Base-by-base conservation (phyloP, 2,329 filamentous ascomycete species). In the Clarireedia paspali region DNA sequence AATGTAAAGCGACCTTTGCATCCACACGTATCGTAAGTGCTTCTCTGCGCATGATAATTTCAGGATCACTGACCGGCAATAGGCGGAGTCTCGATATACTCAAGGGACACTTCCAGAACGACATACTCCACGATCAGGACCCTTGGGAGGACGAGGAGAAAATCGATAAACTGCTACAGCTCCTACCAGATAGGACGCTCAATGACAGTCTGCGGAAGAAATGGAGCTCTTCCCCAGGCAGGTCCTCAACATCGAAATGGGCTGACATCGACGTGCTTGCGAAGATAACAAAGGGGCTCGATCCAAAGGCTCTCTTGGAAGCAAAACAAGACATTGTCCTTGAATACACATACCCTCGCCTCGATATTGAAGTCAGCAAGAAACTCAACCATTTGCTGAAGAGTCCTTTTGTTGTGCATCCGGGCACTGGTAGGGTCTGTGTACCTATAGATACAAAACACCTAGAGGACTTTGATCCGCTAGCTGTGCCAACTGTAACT, bases 321-420 rank as follows among this genome's bases (percentile, higher is more conserved):
- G 90, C 91, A 23, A 97, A 96, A 73, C 91, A 96, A 70, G 94
- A 97, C 68, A 88, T 99, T 59, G 85, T 97, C 3, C 82, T 99
- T 30, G 94, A 99, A 73, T 97, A 99, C 74, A 96, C 94, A 6
- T 99, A 99, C 72, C 94, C 94, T 3, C 87, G 94, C 40, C 87
- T 99, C 54, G 94, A 99, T 77, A 91, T 94, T 59, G 91, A 96
- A 72, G 94, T 99, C 69, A 94, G 88, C 68, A 97, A 97, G 77
- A 96, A 96, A 70, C 83, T 95, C 56, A 97, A 96, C 75, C 94
- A 99, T 79, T 83, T 99, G 79, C 84, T 99, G 64, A 99, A 99
- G 71, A 91, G 87, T 60, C 94, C 94, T 0, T 99, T 99, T 68
- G 92, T 96, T 59, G 86, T 99, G 39, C 94, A 99, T 70, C 94